Conservation (phyloP, 164 flowering plant genomes). For the Liriodendron chinense region DNA sequence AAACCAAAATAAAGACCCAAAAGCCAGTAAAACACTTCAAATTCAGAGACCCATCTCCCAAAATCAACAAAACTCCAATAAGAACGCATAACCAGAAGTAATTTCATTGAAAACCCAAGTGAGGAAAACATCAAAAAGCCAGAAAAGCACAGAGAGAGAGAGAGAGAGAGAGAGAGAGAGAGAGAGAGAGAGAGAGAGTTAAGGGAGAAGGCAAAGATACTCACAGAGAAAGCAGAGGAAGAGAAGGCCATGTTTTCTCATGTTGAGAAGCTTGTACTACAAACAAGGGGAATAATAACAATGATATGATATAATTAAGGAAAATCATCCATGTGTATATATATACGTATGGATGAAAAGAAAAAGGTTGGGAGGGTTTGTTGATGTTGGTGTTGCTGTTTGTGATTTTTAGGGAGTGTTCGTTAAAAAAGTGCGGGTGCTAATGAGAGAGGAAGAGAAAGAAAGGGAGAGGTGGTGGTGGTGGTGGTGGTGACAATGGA, state of each 20-base stretch:
- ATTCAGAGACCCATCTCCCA: conserved; percentile 12
- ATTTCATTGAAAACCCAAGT: conserved; percentile 8
- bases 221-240: conserved; percentile 45
- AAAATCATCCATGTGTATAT: not conserved
- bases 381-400: no score
- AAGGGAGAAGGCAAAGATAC: conserved; percentile 15
- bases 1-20: not conserved
- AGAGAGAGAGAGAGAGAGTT: no score
- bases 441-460: not conserved
- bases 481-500: not conserved
- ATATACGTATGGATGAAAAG: not conserved
- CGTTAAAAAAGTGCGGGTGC: not conserved
- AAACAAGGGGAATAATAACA: not conserved
- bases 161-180: no score
- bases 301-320: not conserved
- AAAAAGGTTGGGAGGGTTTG: not conserved
- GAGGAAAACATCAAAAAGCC: conserved; percentile 20
- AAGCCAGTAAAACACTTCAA: not conserved
- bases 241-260: conserved; percentile 29
- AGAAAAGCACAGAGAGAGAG: no score
- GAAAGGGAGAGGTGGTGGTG: not conserved
- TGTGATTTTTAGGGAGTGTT: not conserved
- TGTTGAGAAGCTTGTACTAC: conserved; percentile 20
- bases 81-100: not conserved
- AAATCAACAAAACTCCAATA: conserved; percentile 2